Evolutionary conservation across 768 basidiomycete genomes (phyloP).

Genomic region (Omphalotus guepiniiformis): DNA sequence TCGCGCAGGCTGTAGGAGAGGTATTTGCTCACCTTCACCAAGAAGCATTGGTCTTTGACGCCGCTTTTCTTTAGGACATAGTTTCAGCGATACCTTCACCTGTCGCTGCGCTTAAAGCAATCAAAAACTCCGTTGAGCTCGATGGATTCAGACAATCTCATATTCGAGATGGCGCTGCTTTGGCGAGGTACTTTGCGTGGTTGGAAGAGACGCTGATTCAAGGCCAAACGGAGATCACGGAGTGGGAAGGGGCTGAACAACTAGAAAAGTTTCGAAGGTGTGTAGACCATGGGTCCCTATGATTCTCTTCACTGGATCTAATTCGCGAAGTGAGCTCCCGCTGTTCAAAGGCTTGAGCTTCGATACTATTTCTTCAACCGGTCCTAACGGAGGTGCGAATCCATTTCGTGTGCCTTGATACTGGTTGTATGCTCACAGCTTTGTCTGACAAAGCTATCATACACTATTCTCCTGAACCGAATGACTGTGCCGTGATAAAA

Average conservation of each 20-base stretch:
- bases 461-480: slow-evolving; percentile 81
- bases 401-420: neutral
- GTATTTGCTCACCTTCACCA: slow-evolving; percentile 26
- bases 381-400: slow-evolving; percentile 80
- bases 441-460: slow-evolving; percentile 64
- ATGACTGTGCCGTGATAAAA: slow-evolving; percentile 68
- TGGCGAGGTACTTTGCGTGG: slow-evolving; percentile 92
- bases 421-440: neutral
- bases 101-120: slow-evolving; percentile 72
- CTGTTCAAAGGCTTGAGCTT: slow-evolving; percentile 89
- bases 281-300: slow-evolving; percentile 23
- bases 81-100: slow-evolving; percentile 64
- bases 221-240: slow-evolving; percentile 56
- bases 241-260: slow-evolving; percentile 75
- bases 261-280: slow-evolving; percentile 81
- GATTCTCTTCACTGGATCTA: neutral
- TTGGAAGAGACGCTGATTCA: slow-evolving; percentile 75
- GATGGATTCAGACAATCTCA: slow-evolving; percentile 89
- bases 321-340: slow-evolving; percentile 55
- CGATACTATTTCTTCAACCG: slow-evolving; percentile 86
- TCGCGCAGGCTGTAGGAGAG: slow-evolving; percentile 75
- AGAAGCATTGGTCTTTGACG: slow-evolving; percentile 3
- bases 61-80: slow-evolving; percentile 39
- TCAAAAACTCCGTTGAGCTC: slow-evolving; percentile 78
- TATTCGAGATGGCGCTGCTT: slow-evolving; percentile 84